Conservation (phyloP, 2,329 filamentous ascomycete genomes). For the Colletotrichum cuscutae region DNA sequence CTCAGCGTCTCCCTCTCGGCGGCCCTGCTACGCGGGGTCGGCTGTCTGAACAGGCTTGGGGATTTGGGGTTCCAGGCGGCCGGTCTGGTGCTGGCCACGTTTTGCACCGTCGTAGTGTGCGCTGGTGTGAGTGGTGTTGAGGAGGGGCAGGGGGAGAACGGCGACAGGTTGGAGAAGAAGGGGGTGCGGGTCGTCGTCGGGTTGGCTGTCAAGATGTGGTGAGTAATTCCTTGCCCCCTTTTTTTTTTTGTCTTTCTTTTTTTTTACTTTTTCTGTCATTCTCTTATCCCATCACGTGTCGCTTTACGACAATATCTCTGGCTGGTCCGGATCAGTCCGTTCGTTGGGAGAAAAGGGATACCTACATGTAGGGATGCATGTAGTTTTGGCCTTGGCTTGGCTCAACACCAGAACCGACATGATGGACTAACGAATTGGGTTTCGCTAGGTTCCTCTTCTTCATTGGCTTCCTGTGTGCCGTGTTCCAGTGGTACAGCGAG, state of each 20-base stretch:
- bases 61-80: constrained; percentile 26
- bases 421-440: constrained; percentile 4
- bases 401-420: not conserved
- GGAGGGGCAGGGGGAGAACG: not conserved
- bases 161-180: not conserved
- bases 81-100: constrained; percentile 15
- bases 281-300: not conserved
- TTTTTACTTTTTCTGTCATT: not conserved
- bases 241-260: not conserved
- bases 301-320: not conserved
- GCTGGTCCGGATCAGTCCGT: too few relatives aligned
- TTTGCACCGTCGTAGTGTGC: constrained; percentile 7
- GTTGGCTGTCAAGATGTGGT: constrained; percentile 21
- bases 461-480: constrained; percentile 25
- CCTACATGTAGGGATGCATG: not conserved
- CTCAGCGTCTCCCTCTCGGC: constrained; percentile 85
- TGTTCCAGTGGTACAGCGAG: constrained; percentile 8
- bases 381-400: not conserved
- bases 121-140: not conserved
- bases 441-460: constrained; percentile 16
- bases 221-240: not conserved
- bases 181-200: not conserved
- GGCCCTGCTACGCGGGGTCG: constrained; percentile 13
- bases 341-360: too few relatives aligned
- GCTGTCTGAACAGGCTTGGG: not conserved